Conservation (phyloP, 2,329 filamentous ascomycete genomes). For the Huntiella decipiens region DNA sequence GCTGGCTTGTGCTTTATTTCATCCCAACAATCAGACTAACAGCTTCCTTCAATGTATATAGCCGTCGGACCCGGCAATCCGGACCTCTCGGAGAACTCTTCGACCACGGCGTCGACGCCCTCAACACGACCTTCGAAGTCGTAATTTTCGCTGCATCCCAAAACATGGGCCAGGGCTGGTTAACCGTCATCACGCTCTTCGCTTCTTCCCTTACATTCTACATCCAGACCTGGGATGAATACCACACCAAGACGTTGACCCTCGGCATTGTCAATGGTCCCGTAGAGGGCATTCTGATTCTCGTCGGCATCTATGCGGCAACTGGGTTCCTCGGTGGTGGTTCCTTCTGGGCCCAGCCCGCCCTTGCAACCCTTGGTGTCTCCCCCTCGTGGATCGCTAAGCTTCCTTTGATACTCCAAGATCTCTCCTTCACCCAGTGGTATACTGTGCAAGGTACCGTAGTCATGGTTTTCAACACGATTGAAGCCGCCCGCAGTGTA, state of each 20-base stretch:
- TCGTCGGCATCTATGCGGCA: constrained; percentile 62
- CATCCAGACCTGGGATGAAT: constrained; percentile 97
- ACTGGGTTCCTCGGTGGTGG: constrained; percentile 75
- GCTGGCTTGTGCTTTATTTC: background rate
- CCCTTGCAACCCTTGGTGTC: constrained; percentile 55
- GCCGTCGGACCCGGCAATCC: constrained; percentile 74
- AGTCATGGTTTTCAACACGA: constrained; percentile 69
- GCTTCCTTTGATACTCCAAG: constrained; percentile 35
- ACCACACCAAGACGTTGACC: constrained; percentile 90
- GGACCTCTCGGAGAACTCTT: constrained; percentile 91
- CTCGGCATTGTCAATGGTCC: constrained; percentile 84
- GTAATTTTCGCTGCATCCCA: constrained; percentile 81
- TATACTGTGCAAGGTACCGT: constrained; percentile 73
- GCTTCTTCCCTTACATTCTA: constrained; percentile 88
- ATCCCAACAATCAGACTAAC: background rate
- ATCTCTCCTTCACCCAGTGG: constrained; percentile 77
- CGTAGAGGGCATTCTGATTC: constrained; percentile 78
- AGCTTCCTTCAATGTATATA: constrained; percentile 17
- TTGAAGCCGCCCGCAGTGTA: constrained; percentile 65
- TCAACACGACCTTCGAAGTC: constrained; percentile 88
- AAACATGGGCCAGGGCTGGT: constrained; percentile 86
- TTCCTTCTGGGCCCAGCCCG: constrained; percentile 79
- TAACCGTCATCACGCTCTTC: constrained; percentile 67
- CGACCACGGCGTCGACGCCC: constrained; percentile 90
- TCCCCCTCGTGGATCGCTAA: constrained; percentile 24